Conservation (phyloP, 768 basidiomycete genomes). For the Omphalotus guepiniiformis region DNA sequence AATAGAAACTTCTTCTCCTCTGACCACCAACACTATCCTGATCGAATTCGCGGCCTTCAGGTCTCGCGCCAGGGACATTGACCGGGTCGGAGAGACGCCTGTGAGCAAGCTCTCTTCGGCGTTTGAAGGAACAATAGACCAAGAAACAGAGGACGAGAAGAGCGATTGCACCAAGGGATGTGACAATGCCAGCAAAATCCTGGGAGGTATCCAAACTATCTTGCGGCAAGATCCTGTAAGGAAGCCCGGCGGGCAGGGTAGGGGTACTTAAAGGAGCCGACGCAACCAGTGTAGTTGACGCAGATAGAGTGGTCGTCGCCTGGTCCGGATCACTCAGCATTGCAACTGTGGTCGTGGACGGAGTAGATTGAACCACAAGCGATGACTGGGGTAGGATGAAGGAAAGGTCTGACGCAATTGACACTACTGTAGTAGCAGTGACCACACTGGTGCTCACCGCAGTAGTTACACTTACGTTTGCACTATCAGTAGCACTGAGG, state of each 20-base stretch:
- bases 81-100: conserved; percentile 60
- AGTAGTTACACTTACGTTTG: conserved; percentile 3
- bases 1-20: conserved; percentile 78
- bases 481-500: conserved; percentile 1
- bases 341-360: conserved; percentile 21
- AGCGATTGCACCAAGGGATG: conserved; percentile 74
- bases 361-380: conserved; percentile 32
- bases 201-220: conserved; percentile 8
- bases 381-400: conserved; percentile 42
- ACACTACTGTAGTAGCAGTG: conserved; percentile 17
- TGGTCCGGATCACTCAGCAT: conserved; percentile 40
- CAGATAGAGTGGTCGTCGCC: conserved; percentile 30
- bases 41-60: conserved; percentile 72
- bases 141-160: conserved; percentile 71
- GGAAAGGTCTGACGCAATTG: conserved; percentile 37
- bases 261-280: conserved; percentile 14
- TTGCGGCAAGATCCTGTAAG: conserved; percentile 54
- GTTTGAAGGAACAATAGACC: conserved; percentile 61
- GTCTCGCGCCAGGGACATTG: conserved; percentile 40
- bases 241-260: conserved; percentile 55
- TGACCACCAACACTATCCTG: conserved; percentile 70
- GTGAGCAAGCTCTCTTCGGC: conserved; percentile 66
- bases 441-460: conserved; percentile 10
- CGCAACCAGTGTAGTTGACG: conserved; percentile 20
- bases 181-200: too few relatives aligned